Conservation (phyloP, 1,284 basidiomycete species). For the Ustilago curta region DNA sequence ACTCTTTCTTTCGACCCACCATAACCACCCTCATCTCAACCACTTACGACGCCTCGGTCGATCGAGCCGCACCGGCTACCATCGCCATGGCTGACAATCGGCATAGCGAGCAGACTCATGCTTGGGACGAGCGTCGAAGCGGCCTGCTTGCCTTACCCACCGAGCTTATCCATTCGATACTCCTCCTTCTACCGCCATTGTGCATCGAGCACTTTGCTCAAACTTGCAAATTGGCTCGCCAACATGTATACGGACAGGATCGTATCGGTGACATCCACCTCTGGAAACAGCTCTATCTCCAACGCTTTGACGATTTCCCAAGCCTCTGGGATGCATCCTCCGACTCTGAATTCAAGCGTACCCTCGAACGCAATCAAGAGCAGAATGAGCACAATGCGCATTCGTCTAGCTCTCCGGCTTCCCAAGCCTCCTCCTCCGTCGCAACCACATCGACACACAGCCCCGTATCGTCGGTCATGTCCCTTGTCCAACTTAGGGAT, state of each 20-base stretch:
- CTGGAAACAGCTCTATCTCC: constrained; percentile 44
- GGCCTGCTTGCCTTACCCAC: constrained; percentile 38
- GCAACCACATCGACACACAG: neutral
- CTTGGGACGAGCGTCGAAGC: neutral
- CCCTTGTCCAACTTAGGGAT: constrained; percentile 44
- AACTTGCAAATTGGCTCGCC: constrained; percentile 42
- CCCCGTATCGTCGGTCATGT: constrained; percentile 24
- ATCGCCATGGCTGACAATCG: constrained; percentile 1
- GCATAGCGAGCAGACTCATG: neutral
- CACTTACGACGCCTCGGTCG: neutral
- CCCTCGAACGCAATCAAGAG: neutral
- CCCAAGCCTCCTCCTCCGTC: neutral
- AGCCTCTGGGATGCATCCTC: constrained; percentile 14
- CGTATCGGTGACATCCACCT: constrained; percentile 29
- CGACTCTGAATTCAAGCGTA: neutral
- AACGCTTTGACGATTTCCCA: constrained; percentile 33
- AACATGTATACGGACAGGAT: constrained; percentile 30
- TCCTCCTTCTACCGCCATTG: constrained; percentile 31
- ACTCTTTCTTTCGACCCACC: neutral
- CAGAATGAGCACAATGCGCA: constrained; percentile 1
- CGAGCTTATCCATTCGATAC: constrained; percentile 39
- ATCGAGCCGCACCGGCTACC: neutral
- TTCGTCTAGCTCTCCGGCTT: constrained; percentile 13
- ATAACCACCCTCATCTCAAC: neutral
- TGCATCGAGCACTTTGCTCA: constrained; percentile 50